phyloP scores from a whole-genome alignment of 78 protist genomes.

The Chrysochromulina parva region DNA sequence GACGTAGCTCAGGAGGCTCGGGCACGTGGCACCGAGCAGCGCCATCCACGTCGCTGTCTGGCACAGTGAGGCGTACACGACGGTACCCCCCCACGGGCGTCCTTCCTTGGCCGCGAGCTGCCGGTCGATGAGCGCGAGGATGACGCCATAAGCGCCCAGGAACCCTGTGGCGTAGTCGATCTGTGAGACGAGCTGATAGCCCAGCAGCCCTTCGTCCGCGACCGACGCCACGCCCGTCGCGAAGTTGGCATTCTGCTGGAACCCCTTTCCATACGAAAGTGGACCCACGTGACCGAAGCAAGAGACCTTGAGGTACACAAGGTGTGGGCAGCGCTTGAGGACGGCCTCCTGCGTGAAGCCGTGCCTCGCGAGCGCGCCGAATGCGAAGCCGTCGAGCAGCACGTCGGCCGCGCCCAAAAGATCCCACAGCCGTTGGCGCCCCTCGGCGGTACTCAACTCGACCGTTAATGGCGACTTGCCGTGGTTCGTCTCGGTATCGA shows the following conservation, averaged over 20 bases:
- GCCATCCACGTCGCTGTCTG: neutral
- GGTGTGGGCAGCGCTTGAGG: neutral
- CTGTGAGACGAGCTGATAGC: constrained; percentile 8
- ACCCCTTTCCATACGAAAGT: neutral
- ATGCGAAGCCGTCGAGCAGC: neutral
- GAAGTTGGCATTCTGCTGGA: neutral
- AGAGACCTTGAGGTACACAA: neutral
- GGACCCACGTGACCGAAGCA: neutral
- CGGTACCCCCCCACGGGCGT: neutral
- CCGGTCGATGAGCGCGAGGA: neutral
- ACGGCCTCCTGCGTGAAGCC: neutral
- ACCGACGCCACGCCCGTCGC: neutral
- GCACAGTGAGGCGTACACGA: neutral
- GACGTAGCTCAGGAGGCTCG: neutral
- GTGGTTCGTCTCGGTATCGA: neutral
- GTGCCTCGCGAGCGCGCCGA: neutral
- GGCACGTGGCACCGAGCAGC: neutral
- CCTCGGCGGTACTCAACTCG: neutral
- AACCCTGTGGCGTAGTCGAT: neutral
- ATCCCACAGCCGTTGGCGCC: neutral
- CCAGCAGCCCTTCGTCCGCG: neutral
- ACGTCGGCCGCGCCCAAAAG: neutral
- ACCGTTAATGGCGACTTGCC: neutral
- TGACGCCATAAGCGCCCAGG: neutral
- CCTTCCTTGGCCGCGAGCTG: neutral